phyloP scores from a whole-genome alignment of 129 eudicot genomes.

The Centrapalus pauciflorus region DNA sequence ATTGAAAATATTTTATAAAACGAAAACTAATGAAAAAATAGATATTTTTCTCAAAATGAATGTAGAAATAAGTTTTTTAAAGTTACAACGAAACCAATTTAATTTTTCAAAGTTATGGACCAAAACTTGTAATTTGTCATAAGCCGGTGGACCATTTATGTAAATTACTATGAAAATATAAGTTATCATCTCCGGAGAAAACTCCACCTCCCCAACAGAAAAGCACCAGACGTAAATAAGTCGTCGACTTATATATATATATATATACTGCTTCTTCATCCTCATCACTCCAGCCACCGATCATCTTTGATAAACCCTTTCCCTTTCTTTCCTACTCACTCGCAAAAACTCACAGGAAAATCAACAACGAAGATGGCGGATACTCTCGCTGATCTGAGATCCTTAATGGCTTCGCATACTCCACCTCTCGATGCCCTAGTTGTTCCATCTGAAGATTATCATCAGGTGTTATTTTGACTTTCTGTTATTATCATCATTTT shows the following conservation, averaged over 20 bases:
- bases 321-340: too few species aligned
- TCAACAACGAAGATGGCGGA: slow-evolving; percentile 42
- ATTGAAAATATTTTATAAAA: too few species aligned
- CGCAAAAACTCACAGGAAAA: neutral
- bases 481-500: neutral
- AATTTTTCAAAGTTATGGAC: too few species aligned
- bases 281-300: slow-evolving; percentile 7
- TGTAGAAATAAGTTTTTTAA: too few species aligned
- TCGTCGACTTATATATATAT: slow-evolving; percentile 3
- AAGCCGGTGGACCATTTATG: too few species aligned
- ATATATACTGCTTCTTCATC: neutral
- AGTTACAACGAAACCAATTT: too few species aligned
- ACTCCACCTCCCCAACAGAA: slow-evolving; percentile 20
- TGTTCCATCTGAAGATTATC: slow-evolving; percentile 98
- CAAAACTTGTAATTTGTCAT: too few species aligned
- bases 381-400: slow-evolving; percentile 59
- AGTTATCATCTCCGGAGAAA: neutral
- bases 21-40: too few species aligned
- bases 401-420: slow-evolving; percentile 88
- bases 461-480: slow-evolving; percentile 50
- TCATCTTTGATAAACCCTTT: slow-evolving; percentile 17
- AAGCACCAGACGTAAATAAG: slow-evolving; percentile 3
- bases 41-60: too few species aligned
- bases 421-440: slow-evolving; percentile 91
- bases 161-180: too few species aligned